Base-by-base conservation (phyloP, 345 rosid genomes). In the Isatis tinctoria region DNA sequence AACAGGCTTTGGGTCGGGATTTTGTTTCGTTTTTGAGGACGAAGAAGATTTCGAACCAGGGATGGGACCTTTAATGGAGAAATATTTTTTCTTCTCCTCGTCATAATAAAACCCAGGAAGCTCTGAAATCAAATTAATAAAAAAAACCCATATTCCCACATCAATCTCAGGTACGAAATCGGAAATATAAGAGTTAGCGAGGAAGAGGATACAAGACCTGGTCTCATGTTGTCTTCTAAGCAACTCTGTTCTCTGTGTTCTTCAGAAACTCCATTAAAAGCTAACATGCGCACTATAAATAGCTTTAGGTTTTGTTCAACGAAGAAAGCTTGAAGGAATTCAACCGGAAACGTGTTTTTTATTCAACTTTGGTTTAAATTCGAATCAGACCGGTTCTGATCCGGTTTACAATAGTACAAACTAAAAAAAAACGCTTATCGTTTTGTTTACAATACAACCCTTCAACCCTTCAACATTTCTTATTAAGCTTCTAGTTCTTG, bases 81-180 rank as follows among this genome's bases (percentile, higher is more conserved):
- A 95, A 64, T 88, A 90, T 76, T 97, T 79, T 74, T 92, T 90
- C 91, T 87, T 95, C 86, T 86, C 96, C 32, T 84, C 85, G 80
- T 95, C 97, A 77, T 66, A 90, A 74, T 92, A 90, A 69, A 85
- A 90, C 44, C 98, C 98, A 39, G 92, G 93, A 79, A 90, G 88
- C 26, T 91, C 98, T 90, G 86, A 30, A 40, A 37, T 54, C 43
- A 45, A 37, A 3, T 35, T 17, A 1, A 35, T 18, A 57, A 20
- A 1, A 22, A 22, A 43, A 53, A 6, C 2, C 48, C 22, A 5
- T n/a, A n/a, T 18, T 54, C 3, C 10, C 5, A 64, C 6, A 70
- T 70, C 13, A 65, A 64, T 47, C 20, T 35, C 57, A 30, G 13
- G 0, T 65, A 56, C 18, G 56, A 24, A 76, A 47, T 37, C 27